Conservation (phyloP, 176 grass and related monocot genomes). For the Zoysia japonica region DNA sequence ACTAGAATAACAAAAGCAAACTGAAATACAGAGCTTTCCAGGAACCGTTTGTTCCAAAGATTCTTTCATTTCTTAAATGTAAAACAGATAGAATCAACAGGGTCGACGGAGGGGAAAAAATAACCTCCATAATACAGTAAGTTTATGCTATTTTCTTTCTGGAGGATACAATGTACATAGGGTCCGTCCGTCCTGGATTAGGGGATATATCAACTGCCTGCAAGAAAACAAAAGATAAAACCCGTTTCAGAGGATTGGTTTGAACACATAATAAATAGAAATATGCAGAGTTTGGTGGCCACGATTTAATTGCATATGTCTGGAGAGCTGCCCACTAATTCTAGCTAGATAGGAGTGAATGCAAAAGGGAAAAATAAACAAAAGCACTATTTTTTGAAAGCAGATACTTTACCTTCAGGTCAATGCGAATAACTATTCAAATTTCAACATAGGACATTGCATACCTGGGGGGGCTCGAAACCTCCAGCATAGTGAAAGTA, state of each 20-base stretch:
- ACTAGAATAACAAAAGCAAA: neutral
- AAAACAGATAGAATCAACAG: neutral
- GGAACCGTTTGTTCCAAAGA: neutral
- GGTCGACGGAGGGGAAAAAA: neutral
- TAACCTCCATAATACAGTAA: neutral
- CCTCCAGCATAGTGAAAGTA: slow-evolving; percentile 89
- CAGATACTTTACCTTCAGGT: neutral
- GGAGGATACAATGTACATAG: slow-evolving; percentile 83
- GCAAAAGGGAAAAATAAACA: neutral
- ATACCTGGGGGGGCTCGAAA: slow-evolving; percentile 83
- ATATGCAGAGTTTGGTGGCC: neutral
- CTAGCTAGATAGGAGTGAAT: neutral
- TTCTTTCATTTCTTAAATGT: neutral
- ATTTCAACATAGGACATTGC: neutral
- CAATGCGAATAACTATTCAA: neutral
- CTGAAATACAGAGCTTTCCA: neutral
- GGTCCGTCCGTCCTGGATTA: slow-evolving; percentile 77
- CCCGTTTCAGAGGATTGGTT: neutral
- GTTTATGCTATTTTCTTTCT: slow-evolving; percentile 52
- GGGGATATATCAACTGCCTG: slow-evolving; percentile 92
- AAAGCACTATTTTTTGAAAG: neutral
- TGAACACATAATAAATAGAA: neutral
- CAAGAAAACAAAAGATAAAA: slow-evolving; percentile 19
- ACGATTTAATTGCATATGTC: neutral
- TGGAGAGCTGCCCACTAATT: neutral